A percentile compares a stretch with the other conserved stretches of the same genome.
Conservation (phyloP, 2,329 filamentous ascomycete species). For the Rosellinia necatrix region DNA sequence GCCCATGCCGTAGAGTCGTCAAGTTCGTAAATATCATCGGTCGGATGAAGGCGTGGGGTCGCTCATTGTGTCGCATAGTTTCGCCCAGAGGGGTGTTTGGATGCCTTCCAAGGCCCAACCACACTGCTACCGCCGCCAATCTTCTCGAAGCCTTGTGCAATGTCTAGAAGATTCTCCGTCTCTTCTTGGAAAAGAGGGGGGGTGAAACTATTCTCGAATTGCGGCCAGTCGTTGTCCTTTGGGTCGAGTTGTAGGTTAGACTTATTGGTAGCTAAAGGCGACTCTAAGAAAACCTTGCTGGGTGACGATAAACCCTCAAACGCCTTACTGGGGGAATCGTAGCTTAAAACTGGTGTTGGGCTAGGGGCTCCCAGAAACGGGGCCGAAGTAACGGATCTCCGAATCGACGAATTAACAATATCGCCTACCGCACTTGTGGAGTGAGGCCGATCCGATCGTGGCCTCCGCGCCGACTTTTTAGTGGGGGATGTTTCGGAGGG, state of each 20-base stretch:
- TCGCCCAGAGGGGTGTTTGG: slow-evolving; percentile 44
- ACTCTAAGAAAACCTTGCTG: slow-evolving; percentile 54
- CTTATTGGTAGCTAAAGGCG: slow-evolving; percentile 45
- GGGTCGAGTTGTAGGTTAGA: slow-evolving; percentile 36
- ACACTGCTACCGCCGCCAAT: slow-evolving; percentile 61
- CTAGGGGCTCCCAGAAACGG: slow-evolving; percentile 56
- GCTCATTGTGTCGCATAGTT: slow-evolving; percentile 41
- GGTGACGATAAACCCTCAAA: slow-evolving; percentile 61
- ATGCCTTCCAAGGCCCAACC: slow-evolving; percentile 36
- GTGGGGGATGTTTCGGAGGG: slow-evolving; percentile 66
- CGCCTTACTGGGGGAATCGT: slow-evolving; percentile 63
- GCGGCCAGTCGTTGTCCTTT: slow-evolving; percentile 49
- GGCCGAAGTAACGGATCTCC: slow-evolving; percentile 56
- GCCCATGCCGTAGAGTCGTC: slow-evolving; percentile 20
- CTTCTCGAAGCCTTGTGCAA: slow-evolving; percentile 76
- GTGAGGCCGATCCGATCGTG: slow-evolving; percentile 65
- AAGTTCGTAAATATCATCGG: slow-evolving; percentile 26
- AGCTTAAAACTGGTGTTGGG: slow-evolving; percentile 44
- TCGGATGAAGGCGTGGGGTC: slow-evolving; percentile 35
- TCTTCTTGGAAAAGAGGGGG: slow-evolving; percentile 63
- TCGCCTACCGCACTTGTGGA: slow-evolving; percentile 67
- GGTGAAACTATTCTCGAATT: slow-evolving; percentile 57
- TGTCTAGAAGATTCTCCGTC: slow-evolving; percentile 66
- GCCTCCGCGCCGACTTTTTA: slow-evolving; percentile 65
- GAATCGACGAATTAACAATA: slow-evolving; percentile 58